Conservation (phyloP, 495 filamentous ascomycete species). For the Recurvomyces mirabilis region DNA sequence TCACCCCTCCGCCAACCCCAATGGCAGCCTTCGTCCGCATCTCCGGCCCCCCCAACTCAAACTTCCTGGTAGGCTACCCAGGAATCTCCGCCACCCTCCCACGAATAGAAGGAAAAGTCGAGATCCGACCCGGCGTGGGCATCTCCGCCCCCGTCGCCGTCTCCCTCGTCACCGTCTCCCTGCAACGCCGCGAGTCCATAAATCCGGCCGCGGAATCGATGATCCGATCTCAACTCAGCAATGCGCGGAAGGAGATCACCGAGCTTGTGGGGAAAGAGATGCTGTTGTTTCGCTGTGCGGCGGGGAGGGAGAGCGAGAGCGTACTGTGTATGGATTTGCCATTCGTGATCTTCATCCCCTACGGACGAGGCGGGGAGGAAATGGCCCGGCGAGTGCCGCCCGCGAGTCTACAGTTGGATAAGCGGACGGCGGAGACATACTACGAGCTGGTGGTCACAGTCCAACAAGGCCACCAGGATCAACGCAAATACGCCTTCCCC, state of each 20-base stretch:
- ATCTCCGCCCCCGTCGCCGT: constrained; percentile 78
- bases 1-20: no score
- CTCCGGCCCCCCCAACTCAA: constrained; percentile 93
- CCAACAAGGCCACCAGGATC: constrained; percentile 73
- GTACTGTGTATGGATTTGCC: constrained; percentile 96
- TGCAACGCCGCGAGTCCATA: constrained; percentile 89
- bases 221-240: constrained; percentile 81
- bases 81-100: constrained; percentile 97
- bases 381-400: constrained; percentile 79
- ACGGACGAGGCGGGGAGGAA: constrained; percentile 79
- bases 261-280: constrained; percentile 94
- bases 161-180: constrained; percentile 86
- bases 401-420: constrained; percentile 80
- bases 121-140: constrained; percentile 78
- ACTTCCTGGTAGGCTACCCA: constrained; percentile 72
- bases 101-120: constrained; percentile 93
- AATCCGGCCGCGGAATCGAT: constrained; percentile 91
- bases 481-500: constrained; percentile 83
- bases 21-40: constrained; percentile 93
- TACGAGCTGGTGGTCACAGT: constrained; percentile 96
- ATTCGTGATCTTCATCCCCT: constrained; percentile 94
- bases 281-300: constrained; percentile 73
- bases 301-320: constrained; percentile 72
- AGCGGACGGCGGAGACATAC: constrained; percentile 85
- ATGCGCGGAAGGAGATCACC: constrained; percentile 80